Base-by-base conservation (phyloP, 257 asterid genomes). In the Mitragyna speciosa region DNA sequence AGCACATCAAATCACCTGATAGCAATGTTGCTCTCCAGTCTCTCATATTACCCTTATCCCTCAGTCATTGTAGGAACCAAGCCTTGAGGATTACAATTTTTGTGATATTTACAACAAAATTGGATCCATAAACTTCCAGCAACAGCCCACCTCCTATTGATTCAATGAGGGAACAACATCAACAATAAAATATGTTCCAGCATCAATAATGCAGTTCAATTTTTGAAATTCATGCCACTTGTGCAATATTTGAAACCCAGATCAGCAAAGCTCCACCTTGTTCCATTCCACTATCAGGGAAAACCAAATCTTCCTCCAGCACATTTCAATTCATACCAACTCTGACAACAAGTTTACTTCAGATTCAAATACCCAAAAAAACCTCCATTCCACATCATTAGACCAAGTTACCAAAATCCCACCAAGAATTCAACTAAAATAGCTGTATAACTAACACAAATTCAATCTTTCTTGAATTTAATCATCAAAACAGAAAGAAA, bases 401-500 rank as follows among this genome's bases (percentile, higher is more conserved):
- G 7, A 26, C 66, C 56, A 6, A 56, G 73, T 63, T 3, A 11
- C 30, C 69, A 48, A 56, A 75, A 31, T 28, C 28, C 39, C 52
- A 39, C 51, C 11, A 16, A 59, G n/a, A 43, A 39, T 75, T 68
- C 7, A 45, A 19, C 31, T 24, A 5, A 48, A 72, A 17, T 41
- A 79, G 72, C 68, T 54, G 45, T 9, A 70, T 24, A 7, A 12
- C 30, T 36, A 22, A 6, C 26, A 76, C 70, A 76, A 28, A 70
- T 7, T 24, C 76, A 33, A 52, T 22, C 68, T 47, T 76, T 47
- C 31, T 61, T 59, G 77, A 76, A 70, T 54, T 59, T 39, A 75
- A 51, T 26, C 69, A 77, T 70, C 59, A 65, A 73, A 67, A 74
- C 70, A 39, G 16, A 66, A 59, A 59, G n/a, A 61, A 58, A 59